phyloP scores from a whole-genome alignment of 352 stramenopile species.

The Phytophthora vignae region DNA sequence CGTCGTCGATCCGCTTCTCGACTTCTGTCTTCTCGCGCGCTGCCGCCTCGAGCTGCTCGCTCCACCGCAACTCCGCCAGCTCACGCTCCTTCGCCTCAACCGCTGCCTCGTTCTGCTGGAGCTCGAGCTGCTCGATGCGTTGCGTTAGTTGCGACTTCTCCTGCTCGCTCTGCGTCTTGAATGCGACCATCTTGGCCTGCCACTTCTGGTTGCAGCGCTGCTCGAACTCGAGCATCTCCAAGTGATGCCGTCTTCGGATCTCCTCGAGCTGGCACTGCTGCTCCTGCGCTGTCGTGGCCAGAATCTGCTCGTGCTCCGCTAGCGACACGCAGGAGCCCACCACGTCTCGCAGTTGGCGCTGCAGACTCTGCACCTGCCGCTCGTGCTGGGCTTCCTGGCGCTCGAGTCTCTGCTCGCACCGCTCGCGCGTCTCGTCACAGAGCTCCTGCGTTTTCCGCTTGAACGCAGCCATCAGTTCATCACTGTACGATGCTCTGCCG shows the following conservation, averaged over 20 bases:
- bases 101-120: constrained; percentile 38
- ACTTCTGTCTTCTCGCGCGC: constrained; percentile 17
- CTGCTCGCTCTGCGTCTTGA: constrained; percentile 20
- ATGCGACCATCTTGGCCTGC: constrained; percentile 24
- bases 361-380: constrained; percentile 47
- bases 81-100: constrained; percentile 33
- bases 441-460: constrained; percentile 58
- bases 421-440: constrained; percentile 61
- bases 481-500: constrained; percentile 11
- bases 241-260: constrained; percentile 28
- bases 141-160: constrained; percentile 37
- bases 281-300: constrained; percentile 31
- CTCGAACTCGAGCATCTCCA: constrained; percentile 37
- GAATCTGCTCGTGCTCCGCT: constrained; percentile 55
- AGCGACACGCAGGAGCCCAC: constrained; percentile 60
- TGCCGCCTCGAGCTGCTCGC: constrained; percentile 11
- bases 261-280: constrained; percentile 37
- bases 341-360: constrained; percentile 54
- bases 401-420: constrained; percentile 61
- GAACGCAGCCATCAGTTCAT: constrained; percentile 31
- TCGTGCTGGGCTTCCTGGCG: constrained; percentile 54
- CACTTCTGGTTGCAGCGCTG: constrained; percentile 38
- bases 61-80: constrained; percentile 25
- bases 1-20: constrained; percentile 28
- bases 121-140: constrained; percentile 45